Conservation (phyloP, 129 eudicot species). For the Solidago caesia region DNA sequence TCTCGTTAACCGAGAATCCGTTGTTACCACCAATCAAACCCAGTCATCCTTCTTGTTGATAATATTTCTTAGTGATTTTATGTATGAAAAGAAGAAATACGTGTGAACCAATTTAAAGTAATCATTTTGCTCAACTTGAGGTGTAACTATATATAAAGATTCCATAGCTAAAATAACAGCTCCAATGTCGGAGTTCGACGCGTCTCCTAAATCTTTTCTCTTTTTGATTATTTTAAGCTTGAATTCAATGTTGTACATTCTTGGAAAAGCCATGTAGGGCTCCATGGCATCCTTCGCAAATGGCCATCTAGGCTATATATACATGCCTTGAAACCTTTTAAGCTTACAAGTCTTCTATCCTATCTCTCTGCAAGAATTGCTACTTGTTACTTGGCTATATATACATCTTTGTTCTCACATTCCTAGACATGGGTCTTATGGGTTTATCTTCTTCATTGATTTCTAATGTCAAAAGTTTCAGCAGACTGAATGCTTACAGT, state of each 20-base stretch:
- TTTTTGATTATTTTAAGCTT: neutral
- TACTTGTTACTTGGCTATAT: too few species aligned
- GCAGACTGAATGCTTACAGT: neutral
- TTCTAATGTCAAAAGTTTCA: constrained; percentile 18
- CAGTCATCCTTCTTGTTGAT: too few species aligned
- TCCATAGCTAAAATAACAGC: constrained; percentile 12
- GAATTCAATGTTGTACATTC: constrained; percentile 18
- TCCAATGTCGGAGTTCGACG: neutral
- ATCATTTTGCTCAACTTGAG: neutral
- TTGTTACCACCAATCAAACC: too few species aligned
- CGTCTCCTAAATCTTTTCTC: neutral
- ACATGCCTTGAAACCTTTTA: constrained; percentile 10
- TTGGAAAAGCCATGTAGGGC: constrained; percentile 21
- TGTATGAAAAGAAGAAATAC: constrained; percentile 14
- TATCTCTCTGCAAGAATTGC: neutral
- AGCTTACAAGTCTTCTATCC: neutral
- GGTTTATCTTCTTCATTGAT: neutral
- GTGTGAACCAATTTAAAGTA: constrained; percentile 10
- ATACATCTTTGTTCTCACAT: neutral
- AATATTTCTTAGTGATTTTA: neutral
- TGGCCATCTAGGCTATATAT: constrained; percentile 11
- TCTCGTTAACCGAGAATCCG: too few species aligned
- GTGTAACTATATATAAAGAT: constrained; percentile 7
- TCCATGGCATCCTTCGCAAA: constrained; percentile 1
- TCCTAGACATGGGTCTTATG: constrained; percentile 19